Evolutionary conservation across 2,329 filamentous ascomycete species (phyloP).

Genomic region (Aurifilum marmelostoma): DNA sequence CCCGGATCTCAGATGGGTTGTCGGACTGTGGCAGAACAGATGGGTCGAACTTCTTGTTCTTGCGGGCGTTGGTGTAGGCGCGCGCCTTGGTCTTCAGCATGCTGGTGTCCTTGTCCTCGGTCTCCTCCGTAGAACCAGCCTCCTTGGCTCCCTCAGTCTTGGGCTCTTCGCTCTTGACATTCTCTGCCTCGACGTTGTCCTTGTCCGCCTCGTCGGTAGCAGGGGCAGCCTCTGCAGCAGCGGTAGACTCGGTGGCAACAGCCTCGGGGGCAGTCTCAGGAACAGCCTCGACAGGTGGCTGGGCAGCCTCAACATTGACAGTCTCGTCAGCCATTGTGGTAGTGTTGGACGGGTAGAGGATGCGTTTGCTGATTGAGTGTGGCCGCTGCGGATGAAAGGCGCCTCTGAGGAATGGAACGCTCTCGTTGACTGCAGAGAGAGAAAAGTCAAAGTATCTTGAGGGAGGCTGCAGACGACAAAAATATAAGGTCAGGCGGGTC

Average conservation of each 20-base stretch:
- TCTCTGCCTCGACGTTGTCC: slow-evolving; percentile 19
- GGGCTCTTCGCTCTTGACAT: slow-evolving; percentile 34
- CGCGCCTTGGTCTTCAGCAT: slow-evolving; percentile 52
- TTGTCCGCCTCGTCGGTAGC: slow-evolving; percentile 35
- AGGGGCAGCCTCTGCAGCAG: slow-evolving; percentile 39
- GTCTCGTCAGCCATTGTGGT: slow-evolving; percentile 33
- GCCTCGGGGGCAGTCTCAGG: slow-evolving; percentile 31
- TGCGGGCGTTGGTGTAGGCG: slow-evolving; percentile 46
- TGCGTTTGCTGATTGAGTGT: background rate
- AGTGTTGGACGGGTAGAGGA: background rate
- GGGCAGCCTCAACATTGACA: slow-evolving; percentile 32
- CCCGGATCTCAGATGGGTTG: slow-evolving; percentile 80
- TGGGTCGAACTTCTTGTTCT: slow-evolving; percentile 73
- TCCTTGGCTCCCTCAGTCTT: slow-evolving; percentile 30
- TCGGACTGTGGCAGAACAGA: slow-evolving; percentile 69
- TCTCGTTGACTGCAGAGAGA: background rate
- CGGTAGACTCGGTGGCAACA: background rate
- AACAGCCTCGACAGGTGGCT: slow-evolving; percentile 30
- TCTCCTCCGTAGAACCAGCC: slow-evolving; percentile 35
- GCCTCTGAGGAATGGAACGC: background rate
- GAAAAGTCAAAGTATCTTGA: slow-evolving; percentile 10
- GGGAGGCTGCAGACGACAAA: background rate
- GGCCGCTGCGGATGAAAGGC: background rate
- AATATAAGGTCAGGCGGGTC: background rate
- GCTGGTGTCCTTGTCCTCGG: slow-evolving; percentile 32